Evolutionary conservation across 441 rosid species (phyloP), one percentile per base, ranked within the genome.

Genomic region (Aquilaria agallochum): DNA sequence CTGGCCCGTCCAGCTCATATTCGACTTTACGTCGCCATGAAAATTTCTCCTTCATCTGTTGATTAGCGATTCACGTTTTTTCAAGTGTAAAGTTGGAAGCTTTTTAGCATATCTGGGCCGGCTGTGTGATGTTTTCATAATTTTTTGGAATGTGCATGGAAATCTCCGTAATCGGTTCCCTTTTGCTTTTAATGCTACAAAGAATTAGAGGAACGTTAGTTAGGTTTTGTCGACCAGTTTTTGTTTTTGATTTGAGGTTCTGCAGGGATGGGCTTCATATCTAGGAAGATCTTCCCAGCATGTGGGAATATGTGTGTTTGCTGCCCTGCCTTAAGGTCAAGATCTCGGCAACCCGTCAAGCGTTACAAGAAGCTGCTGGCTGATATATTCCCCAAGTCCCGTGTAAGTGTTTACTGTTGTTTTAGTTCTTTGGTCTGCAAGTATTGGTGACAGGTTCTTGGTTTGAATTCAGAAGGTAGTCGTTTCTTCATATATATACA

Each of bases 281-380:
- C 99, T 42, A 80, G 98, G 83, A 90, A 87, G 71, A 71, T 95
- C 63, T 90, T 92, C 71, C 99, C 99, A 53, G 98, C 98, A 32
- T 95, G 99, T 61, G 99, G 77, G 83, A 90, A 82, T 81, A 90
- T 95, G 92, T 95, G 98, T 67, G 84, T 95, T 6, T 95, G 99
- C 71, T 95, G 98, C 77, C 99, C 99, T 68, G 97, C 99, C 68
- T 79, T 95, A 81, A 87, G 97, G 81, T 84, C 99, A 30, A 88
- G 98, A 83, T 95, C 99, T 73, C 86, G 97, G 47, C 98, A 95
- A 74, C 99, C 99, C 0, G 99, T 92, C 14, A 92, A 95, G 78
- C 91, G 99, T 56, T 95, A 95, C 79, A 95, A 90, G 79, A 95
- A 92, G 57, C 71, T 95, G 69, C 96, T 95, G 49, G 76, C 89